Percentiles rank a stretch among this genome's conserved stretches.
Evolutionary conservation across 2,329 filamentous ascomycete species (phyloP).

Genomic region (Fusarium abutilonis): DNA sequence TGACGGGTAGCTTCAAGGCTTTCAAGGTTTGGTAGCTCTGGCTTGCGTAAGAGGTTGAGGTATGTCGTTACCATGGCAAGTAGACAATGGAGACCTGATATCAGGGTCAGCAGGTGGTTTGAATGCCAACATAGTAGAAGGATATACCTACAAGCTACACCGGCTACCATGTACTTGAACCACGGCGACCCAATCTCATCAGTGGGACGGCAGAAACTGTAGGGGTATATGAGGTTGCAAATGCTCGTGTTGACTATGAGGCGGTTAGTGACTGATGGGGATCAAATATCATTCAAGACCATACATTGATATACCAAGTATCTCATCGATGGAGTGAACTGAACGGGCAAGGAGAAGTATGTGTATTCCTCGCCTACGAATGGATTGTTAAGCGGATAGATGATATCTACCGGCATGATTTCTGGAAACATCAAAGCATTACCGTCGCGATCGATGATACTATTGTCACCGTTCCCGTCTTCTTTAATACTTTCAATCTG

Average conservation of each 20-base stretch:
- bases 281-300: not conserved
- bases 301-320: slow-evolving; percentile 37
- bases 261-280: not conserved
- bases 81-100: slow-evolving; percentile 34
- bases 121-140: no score
- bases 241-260: slow-evolving; percentile 26
- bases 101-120: not conserved
- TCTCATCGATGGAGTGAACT: slow-evolving; percentile 36
- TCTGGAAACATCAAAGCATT: slow-evolving; percentile 30
- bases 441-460: not conserved
- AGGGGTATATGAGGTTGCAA: slow-evolving; percentile 30
- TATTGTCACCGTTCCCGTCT: not conserved
- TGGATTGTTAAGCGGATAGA: not conserved
- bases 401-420: slow-evolving; percentile 5
- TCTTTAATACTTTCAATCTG: not conserved
- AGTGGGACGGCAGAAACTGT: slow-evolving; percentile 31
- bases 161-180: slow-evolving; percentile 33
- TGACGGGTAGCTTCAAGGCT: slow-evolving; percentile 37
- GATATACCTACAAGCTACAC: slow-evolving; percentile 26
- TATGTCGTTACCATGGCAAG: slow-evolving; percentile 38
- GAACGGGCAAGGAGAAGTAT: slow-evolving; percentile 37
- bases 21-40: slow-evolving; percentile 22
- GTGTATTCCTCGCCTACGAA: slow-evolving; percentile 31
- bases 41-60: slow-evolving; percentile 26
- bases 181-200: slow-evolving; percentile 22